A percentile compares a stretch with the other conserved stretches of the same genome.
Conservation (phyloP, 768 basidiomycete species). For the Pulveroboletus sp. region DNA sequence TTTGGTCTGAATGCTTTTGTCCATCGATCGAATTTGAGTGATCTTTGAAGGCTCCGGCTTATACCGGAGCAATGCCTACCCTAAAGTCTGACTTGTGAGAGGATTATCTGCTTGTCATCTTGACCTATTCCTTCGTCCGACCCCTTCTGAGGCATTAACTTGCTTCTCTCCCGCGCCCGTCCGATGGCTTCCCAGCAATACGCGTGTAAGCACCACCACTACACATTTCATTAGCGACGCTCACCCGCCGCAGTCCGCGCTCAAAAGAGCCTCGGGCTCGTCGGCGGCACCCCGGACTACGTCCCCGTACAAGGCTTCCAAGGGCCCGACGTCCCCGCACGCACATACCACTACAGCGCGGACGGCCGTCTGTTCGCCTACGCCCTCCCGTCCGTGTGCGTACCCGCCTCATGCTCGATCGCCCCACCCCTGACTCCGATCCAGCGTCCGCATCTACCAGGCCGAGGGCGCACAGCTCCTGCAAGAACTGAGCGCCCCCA, state of each 20-base stretch:
- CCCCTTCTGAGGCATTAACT: constrained; percentile 69
- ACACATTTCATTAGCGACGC: constrained; percentile 12
- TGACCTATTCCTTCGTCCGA: constrained; percentile 16
- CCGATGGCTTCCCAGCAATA: constrained; percentile 70
- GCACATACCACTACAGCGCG: constrained; percentile 76
- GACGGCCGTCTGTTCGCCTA: constrained; percentile 89
- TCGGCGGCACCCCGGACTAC: constrained; percentile 79
- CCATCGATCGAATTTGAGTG: too few species aligned
- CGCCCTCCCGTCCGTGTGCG: constrained; percentile 70
- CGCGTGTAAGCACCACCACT: constrained; percentile 58
- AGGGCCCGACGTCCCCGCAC: constrained; percentile 65
- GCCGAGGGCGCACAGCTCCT: constrained; percentile 70
- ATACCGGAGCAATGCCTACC: too few species aligned
- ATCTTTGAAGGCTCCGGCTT: too few species aligned
- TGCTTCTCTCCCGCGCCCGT: constrained; percentile 55
- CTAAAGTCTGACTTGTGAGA: constrained; percentile 13
- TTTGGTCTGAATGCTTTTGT: too few species aligned
- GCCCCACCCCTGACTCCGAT: constrained; percentile 5
- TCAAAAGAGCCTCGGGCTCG: constrained; percentile 88
- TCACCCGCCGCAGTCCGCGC: constrained; percentile 65
- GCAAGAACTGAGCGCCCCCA: constrained; percentile 68
- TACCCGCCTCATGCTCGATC: constrained; percentile 26
- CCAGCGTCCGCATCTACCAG: constrained; percentile 72
- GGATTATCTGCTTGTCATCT: constrained; percentile 18
- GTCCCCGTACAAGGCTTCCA: constrained; percentile 56